phyloP scores from a whole-genome alignment of 2,329 filamentous ascomycete species.

The Macrophomina tecta region DNA sequence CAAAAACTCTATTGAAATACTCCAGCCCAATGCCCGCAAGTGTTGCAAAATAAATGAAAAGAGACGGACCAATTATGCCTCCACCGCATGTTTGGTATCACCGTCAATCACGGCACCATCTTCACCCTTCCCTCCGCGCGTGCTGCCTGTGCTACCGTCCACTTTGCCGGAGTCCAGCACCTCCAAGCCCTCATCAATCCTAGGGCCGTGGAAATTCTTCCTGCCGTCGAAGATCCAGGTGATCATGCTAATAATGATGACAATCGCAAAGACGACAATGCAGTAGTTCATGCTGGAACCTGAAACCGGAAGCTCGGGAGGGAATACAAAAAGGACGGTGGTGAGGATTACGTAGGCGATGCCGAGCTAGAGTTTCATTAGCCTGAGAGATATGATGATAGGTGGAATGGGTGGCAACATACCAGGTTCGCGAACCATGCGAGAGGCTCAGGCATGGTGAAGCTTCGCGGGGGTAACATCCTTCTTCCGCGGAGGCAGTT shows the following conservation, averaged over 20 bases:
- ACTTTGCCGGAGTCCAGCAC: constrained; percentile 43
- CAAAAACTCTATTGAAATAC: not conserved
- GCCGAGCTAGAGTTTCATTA: constrained; percentile 48
- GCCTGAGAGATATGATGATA: no score
- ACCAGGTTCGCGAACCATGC: constrained; percentile 65
- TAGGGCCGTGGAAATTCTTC: constrained; percentile 64
- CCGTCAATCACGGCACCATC: not conserved
- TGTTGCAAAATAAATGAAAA: constrained; percentile 1
- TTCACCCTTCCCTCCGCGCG: not conserved
- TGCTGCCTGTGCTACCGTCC: not conserved
- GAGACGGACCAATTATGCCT: not conserved
- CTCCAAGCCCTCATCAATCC: constrained; percentile 49
- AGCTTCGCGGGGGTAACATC: constrained; percentile 66
- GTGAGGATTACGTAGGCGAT: constrained; percentile 72
- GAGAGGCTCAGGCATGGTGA: constrained; percentile 60
- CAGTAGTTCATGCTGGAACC: constrained; percentile 72
- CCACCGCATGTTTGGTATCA: constrained; percentile 4
- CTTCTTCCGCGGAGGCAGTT: constrained; percentile 71
- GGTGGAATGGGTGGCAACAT: not conserved
- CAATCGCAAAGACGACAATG: constrained; percentile 63
- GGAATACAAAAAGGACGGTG: constrained; percentile 77
- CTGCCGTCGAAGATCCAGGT: constrained; percentile 67
- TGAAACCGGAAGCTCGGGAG: constrained; percentile 68
- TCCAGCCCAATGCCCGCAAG: not conserved
- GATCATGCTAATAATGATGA: constrained; percentile 61